Evolutionary conservation across 2,329 filamentous ascomycete species (phyloP).

Genomic region (Waltergamsia citrina): DNA sequence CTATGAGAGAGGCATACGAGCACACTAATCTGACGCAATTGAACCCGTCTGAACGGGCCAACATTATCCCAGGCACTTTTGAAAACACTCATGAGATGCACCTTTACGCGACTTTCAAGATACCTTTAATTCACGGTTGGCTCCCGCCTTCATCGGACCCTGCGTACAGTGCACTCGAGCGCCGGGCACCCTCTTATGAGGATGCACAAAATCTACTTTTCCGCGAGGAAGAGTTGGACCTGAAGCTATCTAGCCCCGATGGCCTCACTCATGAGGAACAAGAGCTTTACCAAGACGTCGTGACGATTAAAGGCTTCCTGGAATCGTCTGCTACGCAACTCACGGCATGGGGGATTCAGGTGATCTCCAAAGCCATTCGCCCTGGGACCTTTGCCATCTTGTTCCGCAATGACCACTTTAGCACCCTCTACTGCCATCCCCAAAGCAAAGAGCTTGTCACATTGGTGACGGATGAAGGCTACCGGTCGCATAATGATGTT

Average conservation of each 20-base stretch:
- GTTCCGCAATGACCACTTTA: constrained; percentile 96
- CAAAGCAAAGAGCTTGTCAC: constrained; percentile 66
- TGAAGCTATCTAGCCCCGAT: constrained; percentile 45
- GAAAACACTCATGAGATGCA: constrained; percentile 80
- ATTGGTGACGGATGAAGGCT: constrained; percentile 88
- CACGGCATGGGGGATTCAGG: constrained; percentile 69
- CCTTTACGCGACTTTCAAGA: constrained; percentile 81
- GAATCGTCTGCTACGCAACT: constrained; percentile 74
- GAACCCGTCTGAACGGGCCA: constrained; percentile 37
- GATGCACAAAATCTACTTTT: constrained; percentile 87
- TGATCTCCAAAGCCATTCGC: constrained; percentile 59
- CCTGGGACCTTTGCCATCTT: constrained; percentile 81
- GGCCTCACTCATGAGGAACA: constrained; percentile 67
- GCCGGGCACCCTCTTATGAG: constrained; percentile 78
- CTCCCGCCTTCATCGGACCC: constrained; percentile 59
- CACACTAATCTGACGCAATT: constrained; percentile 43
- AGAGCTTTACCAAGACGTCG: constrained; percentile 70
- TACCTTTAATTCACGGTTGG: constrained; percentile 92
- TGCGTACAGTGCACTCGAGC: constrained; percentile 59
- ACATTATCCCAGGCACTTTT: constrained; percentile 60
- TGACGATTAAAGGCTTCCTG: constrained; percentile 78
- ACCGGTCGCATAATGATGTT: constrained; percentile 77
- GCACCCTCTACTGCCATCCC: constrained; percentile 85
- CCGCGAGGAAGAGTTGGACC: constrained; percentile 77
- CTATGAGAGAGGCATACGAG: constrained; percentile 35